Base-by-base conservation (phyloP, 2,329 filamentous ascomycete genomes). In the Moelleriella libera region DNA sequence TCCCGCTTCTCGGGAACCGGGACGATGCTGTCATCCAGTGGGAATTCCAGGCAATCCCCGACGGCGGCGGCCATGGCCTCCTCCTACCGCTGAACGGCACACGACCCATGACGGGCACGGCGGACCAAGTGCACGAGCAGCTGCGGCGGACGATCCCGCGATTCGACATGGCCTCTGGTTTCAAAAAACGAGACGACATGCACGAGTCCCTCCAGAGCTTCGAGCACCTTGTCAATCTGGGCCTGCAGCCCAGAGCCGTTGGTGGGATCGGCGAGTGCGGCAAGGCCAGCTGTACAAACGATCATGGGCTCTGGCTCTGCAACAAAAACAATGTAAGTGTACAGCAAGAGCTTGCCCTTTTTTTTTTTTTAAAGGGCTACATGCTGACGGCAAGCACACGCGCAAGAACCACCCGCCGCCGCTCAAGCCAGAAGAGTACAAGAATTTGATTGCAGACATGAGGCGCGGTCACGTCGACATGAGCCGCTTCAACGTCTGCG, bases 71-170 rank as follows among this genome's bases (percentile, higher is more conserved):
- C 21, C 21, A 21, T 21, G 2, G 21, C 21, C 21, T 21, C 21
- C 21, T 21, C 2, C 21, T 21, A 21, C 21, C 2, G 21, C 21
- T 21, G 21, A 21, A 21, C 21, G 21, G 21, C 21, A 21, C 34
- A 37, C 34, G 8, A 12, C 4, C 12, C 3, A 8, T 37, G 34
- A 37, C 8, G 2, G 34, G 34, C 34, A 37, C 34, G 8, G 34
- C 34, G 8, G 34, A 37, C 8, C 34, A 37, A 37, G 34, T 37
- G 8, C 34, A 37, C 4, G 34, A 37, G 34, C 34, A 37, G 34
- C 34, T 37, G 34, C 34, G 34, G 34, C 34, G 53, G 51, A 58
- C 57, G 58, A 58, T 54, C 54, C 34, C 34, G 8, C 34, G 1
- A 3, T 37, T 8, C 8, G 34, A 37, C 12, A 8, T 9, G 12